Evolutionary conservation across 2,329 filamentous ascomycete species (phyloP), one percentile per base, ranked within the genome.

Genomic region (Arthrobotrys sinensis): DNA sequence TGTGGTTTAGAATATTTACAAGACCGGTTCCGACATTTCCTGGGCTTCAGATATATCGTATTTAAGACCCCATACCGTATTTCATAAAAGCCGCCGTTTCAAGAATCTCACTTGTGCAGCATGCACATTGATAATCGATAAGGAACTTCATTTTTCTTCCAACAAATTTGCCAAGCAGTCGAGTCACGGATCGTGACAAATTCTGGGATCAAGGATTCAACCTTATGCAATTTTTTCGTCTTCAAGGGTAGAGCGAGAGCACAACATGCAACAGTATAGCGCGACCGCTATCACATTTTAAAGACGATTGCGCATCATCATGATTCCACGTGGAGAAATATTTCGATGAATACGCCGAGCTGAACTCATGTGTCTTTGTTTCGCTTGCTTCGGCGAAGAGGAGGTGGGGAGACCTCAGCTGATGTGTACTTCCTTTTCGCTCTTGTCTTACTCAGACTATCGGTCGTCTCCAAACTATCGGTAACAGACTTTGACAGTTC

Each of bases 391-490:
- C 73, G 43, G 43, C 73, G 73, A 71, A 77, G 73, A 34, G 48
- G 52, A 36, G 38, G 32, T 32, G 34, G 21, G 21, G 55, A 40
- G 36, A 55, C 34, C 38, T 67, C 60, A 63, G 72, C 65, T 70
- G 65, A 76, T 10, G 12, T 36, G 12, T 65, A 34, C 66, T 77
- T 77, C 73, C 73, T 70, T 45, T 77, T 77, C 55, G 73, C 73
- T 50, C 32, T 70, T 71, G 66, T 71, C 73, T 77, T 77, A 77
- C 72, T 76, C 72, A 76, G 72, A 70, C 57, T 28, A 38, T n/a
- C 40, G 28, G 50, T 71, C 66, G 73, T 77, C 73, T 77, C 73
- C 66, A 67, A 14, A 4, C 16, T 40, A 3, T 48, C 34, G 73
- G 73, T 38, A 69, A 45, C 65, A 34, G 7, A 24, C 43, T 77